phyloP scores from a whole-genome alignment of 306 rosid species.

The Quercus robur region DNA sequence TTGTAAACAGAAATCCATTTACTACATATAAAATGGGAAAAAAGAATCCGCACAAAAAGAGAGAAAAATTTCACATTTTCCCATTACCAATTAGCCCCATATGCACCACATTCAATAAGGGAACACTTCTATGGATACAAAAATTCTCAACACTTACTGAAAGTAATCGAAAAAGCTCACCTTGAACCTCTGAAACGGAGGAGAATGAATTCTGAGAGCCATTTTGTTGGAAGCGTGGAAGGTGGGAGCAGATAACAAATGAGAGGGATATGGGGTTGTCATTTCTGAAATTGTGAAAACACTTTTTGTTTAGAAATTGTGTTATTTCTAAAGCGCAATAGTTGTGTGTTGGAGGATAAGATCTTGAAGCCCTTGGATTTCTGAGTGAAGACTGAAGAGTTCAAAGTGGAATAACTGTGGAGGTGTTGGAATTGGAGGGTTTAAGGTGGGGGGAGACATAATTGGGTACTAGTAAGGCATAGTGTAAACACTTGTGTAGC shows the following conservation, averaged over 20 bases:
- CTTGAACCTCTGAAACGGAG: constrained; percentile 33
- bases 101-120: not conserved
- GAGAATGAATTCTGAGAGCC: constrained; percentile 23
- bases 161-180: constrained; percentile 28
- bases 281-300: constrained; percentile 19
- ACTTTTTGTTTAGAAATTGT: no score
- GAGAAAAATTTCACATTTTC: not conserved
- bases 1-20: not conserved
- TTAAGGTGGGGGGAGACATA: not conserved
- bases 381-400: not conserved
- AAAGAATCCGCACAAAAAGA: not conserved
- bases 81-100: not conserved
- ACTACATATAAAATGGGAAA: not conserved
- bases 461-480: no score
- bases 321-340: constrained; percentile 21
- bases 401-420: no score
- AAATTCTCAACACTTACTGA: not conserved
- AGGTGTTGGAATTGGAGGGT: not conserved
- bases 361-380: constrained; percentile 19
- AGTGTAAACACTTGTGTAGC: no score
- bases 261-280: constrained; percentile 45
- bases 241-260: constrained; percentile 46
- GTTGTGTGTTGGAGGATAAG: constrained; percentile 6
- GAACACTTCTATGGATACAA: not conserved
- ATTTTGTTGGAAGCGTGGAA: constrained; percentile 34